These are phyloP conservation scores for Leccinum ochraceum DNA, from an alignment of 768 basidiomycete genomes.

Conservation along the genomic window DNA sequence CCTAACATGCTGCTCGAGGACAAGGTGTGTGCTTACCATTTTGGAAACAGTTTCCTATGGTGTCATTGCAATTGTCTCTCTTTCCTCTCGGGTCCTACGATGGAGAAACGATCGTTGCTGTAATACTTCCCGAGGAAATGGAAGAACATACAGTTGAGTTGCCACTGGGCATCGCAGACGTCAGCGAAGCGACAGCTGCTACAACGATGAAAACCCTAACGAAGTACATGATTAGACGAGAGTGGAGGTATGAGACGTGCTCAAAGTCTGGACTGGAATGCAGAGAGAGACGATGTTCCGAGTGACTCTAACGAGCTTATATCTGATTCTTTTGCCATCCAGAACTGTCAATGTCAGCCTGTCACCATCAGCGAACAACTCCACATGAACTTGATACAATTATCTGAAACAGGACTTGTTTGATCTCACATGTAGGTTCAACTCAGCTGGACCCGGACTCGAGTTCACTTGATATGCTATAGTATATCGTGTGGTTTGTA, in stretches of 20 bases:
- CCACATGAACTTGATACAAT: no score
- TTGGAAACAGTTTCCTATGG: background rate
- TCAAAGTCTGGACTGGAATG: background rate
- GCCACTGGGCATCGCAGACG: background rate
- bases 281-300: background rate
- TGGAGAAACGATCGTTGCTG: background rate
- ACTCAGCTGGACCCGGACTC: no score
- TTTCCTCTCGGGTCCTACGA: background rate
- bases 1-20: background rate
- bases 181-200: background rate
- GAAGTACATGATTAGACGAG: background rate
- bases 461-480: no score
- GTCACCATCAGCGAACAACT: no score
- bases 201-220: background rate
- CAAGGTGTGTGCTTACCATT: background rate
- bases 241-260: background rate
- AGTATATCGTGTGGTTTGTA: no score
- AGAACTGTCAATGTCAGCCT: background rate
- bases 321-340: background rate
- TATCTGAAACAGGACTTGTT: no score
- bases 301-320: background rate
- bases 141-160: background rate
- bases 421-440: no score
- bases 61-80: background rate
- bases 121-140: background rate